phyloP scores from a whole-genome alignment of 2,329 filamentous ascomycete genomes.

The Hypoxylon rubiginosum region DNA sequence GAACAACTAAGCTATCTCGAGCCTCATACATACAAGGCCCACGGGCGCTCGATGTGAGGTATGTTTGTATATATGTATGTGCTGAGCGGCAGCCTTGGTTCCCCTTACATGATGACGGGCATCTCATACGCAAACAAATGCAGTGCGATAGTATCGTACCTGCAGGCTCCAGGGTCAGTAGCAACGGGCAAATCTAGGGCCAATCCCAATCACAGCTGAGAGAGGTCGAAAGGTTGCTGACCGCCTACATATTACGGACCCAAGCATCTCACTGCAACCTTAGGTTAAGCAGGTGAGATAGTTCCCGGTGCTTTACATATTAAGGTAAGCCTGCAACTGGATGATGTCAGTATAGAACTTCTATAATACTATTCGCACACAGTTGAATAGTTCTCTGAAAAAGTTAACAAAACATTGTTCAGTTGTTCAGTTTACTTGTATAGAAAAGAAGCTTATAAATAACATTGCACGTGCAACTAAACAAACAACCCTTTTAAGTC shows the following conservation, averaged over 20 bases:
- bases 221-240: constrained; percentile 12
- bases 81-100: not conserved
- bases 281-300: constrained; percentile 1
- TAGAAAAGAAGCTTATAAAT: not conserved
- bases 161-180: constrained; percentile 26
- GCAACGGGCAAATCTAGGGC: constrained; percentile 26
- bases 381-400: not conserved
- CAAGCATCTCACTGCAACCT: constrained; percentile 24
- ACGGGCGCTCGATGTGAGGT: not conserved
- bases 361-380: too few relatives aligned
- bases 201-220: constrained; percentile 22
- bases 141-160: constrained; percentile 28
- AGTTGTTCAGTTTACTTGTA: not conserved
- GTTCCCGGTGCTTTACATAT: not conserved
- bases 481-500: constrained; percentile 28
- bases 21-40: not conserved
- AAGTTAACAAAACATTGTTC: not conserved
- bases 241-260: not conserved
- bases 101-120: constrained; percentile 5
- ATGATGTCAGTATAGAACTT: not conserved
- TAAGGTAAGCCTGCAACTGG: not conserved
- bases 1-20: not conserved
- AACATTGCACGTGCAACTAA: not conserved
- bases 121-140: constrained; percentile 16
- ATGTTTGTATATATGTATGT: not conserved